These are phyloP conservation scores for Cornus kousa DNA, from an alignment of 148 eudicot genomes.

Conservation along the genomic window DNA sequence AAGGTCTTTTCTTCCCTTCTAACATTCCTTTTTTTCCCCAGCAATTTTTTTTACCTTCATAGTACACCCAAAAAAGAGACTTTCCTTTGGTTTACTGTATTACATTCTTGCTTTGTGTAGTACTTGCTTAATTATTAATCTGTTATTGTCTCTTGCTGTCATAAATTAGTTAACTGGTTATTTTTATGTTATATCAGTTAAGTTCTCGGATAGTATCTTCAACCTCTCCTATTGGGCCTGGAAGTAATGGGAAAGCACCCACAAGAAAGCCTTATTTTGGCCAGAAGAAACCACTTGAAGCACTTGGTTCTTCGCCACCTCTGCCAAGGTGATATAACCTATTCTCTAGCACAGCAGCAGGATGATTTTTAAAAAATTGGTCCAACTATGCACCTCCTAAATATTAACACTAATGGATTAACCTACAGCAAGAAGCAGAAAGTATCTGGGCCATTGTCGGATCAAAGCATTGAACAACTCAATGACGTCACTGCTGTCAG, in stretches of 20 bases:
- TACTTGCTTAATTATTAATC: background rate
- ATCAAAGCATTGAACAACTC: slow-evolving; percentile 86
- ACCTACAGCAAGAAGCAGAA: slow-evolving; percentile 73
- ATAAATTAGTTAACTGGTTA: background rate
- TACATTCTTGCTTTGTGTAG: background rate
- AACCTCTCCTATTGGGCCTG: slow-evolving; percentile 29
- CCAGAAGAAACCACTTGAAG: slow-evolving; percentile 65
- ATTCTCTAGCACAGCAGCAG: background rate
- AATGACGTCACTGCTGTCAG: slow-evolving; percentile 88
- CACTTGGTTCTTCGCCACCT: slow-evolving; percentile 56
- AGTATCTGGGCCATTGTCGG: slow-evolving; percentile 50
- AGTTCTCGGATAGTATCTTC: slow-evolving; percentile 39
- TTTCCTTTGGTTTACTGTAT: background rate
- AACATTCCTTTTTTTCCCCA: too few relatives aligned
- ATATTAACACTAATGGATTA: background rate
- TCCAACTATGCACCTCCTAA: background rate
- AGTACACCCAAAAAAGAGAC: background rate
- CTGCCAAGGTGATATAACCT: slow-evolving; percentile 45
- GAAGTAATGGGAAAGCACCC: slow-evolving; percentile 44
- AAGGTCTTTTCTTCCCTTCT: background rate
- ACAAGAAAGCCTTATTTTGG: slow-evolving; percentile 49
- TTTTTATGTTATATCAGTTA: slow-evolving; percentile 20
- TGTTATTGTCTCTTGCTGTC: background rate
- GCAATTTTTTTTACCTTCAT: background rate
- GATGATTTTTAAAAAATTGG: background rate